Evolutionary conservation across 2,329 filamentous ascomycete genomes (phyloP).

Genomic region (Alternaria postmessia): DNA sequence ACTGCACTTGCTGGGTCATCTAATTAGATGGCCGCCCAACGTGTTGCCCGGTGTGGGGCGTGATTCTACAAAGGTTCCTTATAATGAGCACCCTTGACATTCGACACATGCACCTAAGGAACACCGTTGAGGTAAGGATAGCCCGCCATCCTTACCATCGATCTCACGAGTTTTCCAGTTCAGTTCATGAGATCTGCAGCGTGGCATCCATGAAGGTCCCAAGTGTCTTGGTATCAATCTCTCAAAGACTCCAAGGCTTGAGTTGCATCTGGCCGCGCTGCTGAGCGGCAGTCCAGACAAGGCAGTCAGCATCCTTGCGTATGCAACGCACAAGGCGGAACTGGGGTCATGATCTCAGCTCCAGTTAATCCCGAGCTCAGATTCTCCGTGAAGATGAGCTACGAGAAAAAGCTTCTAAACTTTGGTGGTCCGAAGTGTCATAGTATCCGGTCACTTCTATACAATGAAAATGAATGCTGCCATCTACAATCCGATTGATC

Average conservation of each 20-base stretch:
- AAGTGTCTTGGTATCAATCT: conserved; percentile 1
- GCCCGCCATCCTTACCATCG: not conserved
- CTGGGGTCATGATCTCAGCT: not conserved
- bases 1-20: conserved; percentile 3
- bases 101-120: not conserved
- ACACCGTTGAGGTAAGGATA: conserved; percentile 1
- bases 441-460: not conserved
- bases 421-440: not conserved
- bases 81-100: not conserved
- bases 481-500: not conserved
- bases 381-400: not conserved
- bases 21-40: conserved; percentile 13
- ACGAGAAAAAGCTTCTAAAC: no score
- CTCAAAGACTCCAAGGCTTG: not conserved
- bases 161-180: not conserved
- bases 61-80: not conserved
- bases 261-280: not conserved
- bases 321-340: not conserved
- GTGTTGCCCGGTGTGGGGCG: not conserved
- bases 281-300: conserved; percentile 1
- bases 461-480: not conserved
- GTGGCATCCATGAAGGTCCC: not conserved
- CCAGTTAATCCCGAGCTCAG: not conserved
- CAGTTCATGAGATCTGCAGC: not conserved
- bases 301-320: not conserved